Percentiles rank a stretch among this genome's conserved stretches.
Evolutionary conservation across 2,329 filamentous ascomycete species (phyloP).

Genomic region (Cladosporium sp.): DNA sequence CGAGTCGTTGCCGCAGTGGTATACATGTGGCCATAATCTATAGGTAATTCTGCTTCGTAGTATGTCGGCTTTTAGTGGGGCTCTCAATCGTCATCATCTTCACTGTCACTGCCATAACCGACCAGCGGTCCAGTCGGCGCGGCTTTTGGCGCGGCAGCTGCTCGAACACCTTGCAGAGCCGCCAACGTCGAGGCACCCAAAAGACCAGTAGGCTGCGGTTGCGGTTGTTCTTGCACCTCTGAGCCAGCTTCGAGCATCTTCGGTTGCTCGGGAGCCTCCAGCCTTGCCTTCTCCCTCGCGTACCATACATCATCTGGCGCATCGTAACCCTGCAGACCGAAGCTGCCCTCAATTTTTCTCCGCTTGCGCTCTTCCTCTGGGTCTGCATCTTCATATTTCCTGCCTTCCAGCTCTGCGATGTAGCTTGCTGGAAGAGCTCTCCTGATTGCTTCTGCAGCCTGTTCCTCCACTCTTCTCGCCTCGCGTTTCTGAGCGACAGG

Average conservation of each 20-base stretch:
- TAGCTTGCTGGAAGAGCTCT: constrained; percentile 84
- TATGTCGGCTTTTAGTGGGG: neutral
- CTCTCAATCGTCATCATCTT: constrained; percentile 49
- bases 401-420: constrained; percentile 88
- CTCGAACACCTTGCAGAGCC: constrained; percentile 60
- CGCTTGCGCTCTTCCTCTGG: constrained; percentile 75
- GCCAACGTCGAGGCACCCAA: constrained; percentile 79
- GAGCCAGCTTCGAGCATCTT: constrained; percentile 49
- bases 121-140: constrained; percentile 70
- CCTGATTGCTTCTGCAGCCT: constrained; percentile 89
- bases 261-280: constrained; percentile 61
- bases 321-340: constrained; percentile 86
- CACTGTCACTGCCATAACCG: constrained; percentile 85
- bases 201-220: constrained; percentile 57
- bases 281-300: constrained; percentile 67
- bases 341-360: constrained; percentile 82
- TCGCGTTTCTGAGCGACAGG: constrained; percentile 91
- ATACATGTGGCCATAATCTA: neutral
- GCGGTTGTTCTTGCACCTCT: constrained; percentile 34
- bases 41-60: neutral
- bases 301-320: constrained; percentile 94
- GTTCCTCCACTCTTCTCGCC: constrained; percentile 83
- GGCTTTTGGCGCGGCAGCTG: constrained; percentile 35
- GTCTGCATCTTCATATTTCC: constrained; percentile 51
- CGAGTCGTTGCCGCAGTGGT: too few species aligned